These are phyloP conservation scores for Globisporangium parvum DNA, from an alignment of 352 stramenopile genomes.

Conservation along the genomic window DNA sequence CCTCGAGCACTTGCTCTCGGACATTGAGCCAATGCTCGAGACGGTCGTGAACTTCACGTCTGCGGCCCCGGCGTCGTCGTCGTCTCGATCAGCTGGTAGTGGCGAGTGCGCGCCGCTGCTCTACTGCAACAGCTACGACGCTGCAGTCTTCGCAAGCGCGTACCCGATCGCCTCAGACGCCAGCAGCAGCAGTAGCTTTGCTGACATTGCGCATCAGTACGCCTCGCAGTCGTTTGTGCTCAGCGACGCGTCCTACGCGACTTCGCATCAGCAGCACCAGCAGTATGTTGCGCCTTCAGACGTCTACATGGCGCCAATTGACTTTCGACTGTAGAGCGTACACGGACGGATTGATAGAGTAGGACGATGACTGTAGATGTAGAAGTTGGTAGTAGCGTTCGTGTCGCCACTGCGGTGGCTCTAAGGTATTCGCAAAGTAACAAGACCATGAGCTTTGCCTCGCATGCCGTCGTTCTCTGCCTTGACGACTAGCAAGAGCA, in stretches of 20 bases:
- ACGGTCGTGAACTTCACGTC: slow-evolving; percentile 41
- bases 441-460: too few species aligned
- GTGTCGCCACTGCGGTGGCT: too few species aligned
- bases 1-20: slow-evolving; percentile 36
- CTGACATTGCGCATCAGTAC: not conserved
- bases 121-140: not conserved
- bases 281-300: not conserved
- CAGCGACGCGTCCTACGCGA: not conserved
- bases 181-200: too few species aligned
- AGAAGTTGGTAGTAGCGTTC: too few species aligned
- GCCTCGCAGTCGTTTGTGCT: not conserved
- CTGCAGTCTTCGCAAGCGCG: too few species aligned
- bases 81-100: not conserved
- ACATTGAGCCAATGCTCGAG: slow-evolving; percentile 47
- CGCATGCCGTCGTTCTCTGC: too few species aligned
- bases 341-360: not conserved
- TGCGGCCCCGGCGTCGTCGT: not conserved
- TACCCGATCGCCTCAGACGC: too few species aligned
- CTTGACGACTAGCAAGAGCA: too few species aligned
- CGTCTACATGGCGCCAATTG: not conserved
- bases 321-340: not conserved
- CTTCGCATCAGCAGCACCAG: not conserved
- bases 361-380: too few species aligned
- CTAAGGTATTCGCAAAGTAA: too few species aligned
- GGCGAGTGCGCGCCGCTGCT: too few species aligned